These are phyloP conservation scores for Bruguiera gymnorhiza DNA, from an alignment of 345 rosid species.

Conservation along the genomic window DNA sequence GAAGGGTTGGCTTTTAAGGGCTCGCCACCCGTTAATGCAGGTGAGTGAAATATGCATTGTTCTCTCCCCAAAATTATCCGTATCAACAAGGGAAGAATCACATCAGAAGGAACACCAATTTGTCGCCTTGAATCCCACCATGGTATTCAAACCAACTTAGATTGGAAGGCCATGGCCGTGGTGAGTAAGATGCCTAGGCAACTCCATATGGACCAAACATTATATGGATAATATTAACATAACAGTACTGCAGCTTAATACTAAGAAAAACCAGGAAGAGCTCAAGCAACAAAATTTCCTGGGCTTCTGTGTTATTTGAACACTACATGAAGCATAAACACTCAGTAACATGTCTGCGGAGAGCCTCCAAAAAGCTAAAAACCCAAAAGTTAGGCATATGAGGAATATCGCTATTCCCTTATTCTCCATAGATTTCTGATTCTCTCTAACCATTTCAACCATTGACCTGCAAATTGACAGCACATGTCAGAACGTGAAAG, in stretches of 20 bases:
- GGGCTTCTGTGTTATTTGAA: conserved; percentile 29
- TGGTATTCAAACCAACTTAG: no score
- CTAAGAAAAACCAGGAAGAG: conserved; percentile 52
- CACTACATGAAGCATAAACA: conserved; percentile 29
- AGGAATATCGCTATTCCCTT: conserved; percentile 65
- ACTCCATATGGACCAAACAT: background rate
- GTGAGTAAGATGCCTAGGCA: background rate
- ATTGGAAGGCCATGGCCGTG: no score
- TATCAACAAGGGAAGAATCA: no score
- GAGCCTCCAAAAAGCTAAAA: conserved; percentile 47
- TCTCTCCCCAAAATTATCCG: no score
- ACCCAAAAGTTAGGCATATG: conserved; percentile 54
- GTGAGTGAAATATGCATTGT: no score
- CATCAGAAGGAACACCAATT: no score
- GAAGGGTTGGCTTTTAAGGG: no score
- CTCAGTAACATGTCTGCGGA: conserved; percentile 41
- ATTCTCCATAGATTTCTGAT: conserved; percentile 63
- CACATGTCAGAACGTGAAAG: conserved; percentile 4
- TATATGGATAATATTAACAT: conserved; percentile 51
- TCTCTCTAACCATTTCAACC: conserved; percentile 48
- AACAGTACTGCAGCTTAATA: conserved; percentile 41
- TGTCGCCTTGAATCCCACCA: no score
- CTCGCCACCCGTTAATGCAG: no score
- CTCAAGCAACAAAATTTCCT: conserved; percentile 59
- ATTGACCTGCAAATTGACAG: conserved; percentile 41